A percentile compares a stretch with the other conserved stretches of the same genome.
These are phyloP conservation scores for Acanthamoeba comandoni DNA, from an alignment of 208 protist species.

Conservation along the genomic window DNA sequence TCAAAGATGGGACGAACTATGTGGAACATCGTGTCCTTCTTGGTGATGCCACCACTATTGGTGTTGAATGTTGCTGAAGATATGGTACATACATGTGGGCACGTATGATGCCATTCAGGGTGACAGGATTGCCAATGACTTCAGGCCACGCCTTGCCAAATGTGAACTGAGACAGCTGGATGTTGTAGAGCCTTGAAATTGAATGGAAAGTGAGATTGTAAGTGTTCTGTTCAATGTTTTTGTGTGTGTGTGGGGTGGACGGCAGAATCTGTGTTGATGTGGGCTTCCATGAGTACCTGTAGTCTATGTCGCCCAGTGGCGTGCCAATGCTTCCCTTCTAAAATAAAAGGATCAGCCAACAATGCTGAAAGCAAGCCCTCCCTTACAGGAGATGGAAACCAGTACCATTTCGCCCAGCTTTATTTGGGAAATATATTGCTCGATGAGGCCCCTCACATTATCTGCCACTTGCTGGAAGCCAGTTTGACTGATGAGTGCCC, in stretches of 20 bases:
- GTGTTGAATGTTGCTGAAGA: too few species aligned
- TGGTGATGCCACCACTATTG: not conserved
- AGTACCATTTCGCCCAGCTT: not conserved
- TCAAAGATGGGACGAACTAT: not conserved
- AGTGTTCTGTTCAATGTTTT: not conserved
- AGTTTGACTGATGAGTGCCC: slow-evolving; percentile 36
- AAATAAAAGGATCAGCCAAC: not conserved
- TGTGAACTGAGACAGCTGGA: not conserved
- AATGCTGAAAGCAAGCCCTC: not conserved
- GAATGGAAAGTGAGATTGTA: not conserved
- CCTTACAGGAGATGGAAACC: not conserved
- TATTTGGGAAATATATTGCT: slow-evolving; percentile 19
- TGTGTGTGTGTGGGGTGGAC: not conserved
- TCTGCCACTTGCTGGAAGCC: slow-evolving; percentile 37
- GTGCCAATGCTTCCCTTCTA: slow-evolving; percentile 53
- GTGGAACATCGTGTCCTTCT: too few species aligned
- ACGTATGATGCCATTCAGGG: slow-evolving; percentile 2
- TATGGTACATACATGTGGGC: slow-evolving; percentile 18
- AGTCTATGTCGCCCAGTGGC: slow-evolving; percentile 50
- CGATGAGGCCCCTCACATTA: slow-evolving; percentile 4
- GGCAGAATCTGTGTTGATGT: not conserved
- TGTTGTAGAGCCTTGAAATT: slow-evolving; percentile 21
- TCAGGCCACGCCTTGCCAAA: slow-evolving; percentile 8
- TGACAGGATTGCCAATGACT: slow-evolving; percentile 24
- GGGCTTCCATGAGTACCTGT: not conserved